Percentiles rank a stretch among this genome's conserved stretches.
Evolutionary conservation across 768 basidiomycete species (phyloP).

Genomic region (Panaeolus cyanescens): DNA sequence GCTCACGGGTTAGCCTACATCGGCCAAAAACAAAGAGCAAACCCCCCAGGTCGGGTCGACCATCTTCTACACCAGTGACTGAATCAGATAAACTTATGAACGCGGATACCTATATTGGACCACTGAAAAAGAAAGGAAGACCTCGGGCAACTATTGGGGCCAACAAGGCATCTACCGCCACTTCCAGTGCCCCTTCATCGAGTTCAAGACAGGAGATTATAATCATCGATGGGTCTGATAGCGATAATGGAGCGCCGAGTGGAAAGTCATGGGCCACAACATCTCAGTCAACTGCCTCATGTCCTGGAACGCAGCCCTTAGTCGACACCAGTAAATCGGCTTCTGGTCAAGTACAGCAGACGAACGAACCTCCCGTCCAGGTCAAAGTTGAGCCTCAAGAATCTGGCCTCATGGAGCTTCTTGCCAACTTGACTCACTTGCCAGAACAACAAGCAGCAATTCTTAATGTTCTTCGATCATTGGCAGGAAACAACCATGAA

Average conservation of each 20-base stretch:
- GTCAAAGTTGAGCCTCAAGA: constrained; percentile 19
- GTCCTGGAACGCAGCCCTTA: constrained; percentile 18
- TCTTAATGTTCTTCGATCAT: constrained; percentile 33
- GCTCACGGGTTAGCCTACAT: constrained; percentile 21
- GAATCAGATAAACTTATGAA: constrained; percentile 45
- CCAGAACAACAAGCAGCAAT: constrained; percentile 31
- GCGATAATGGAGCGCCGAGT: constrained; percentile 14
- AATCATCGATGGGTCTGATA: constrained; percentile 26
- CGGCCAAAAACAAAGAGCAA: constrained; percentile 30
- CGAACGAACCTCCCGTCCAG: constrained; percentile 6
- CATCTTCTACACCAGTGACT: constrained; percentile 33
- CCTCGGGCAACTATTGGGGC: constrained; percentile 26
- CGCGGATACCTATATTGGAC: constrained; percentile 46
- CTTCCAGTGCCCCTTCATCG: constrained; percentile 19
- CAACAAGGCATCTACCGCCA: constrained; percentile 4
- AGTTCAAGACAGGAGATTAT: constrained; percentile 24
- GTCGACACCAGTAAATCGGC: constrained; percentile 22
- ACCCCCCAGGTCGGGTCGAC: constrained; percentile 25
- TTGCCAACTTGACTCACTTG: constrained; percentile 28
- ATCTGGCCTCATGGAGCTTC: constrained; percentile 26
- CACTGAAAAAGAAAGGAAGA: constrained; percentile 46
- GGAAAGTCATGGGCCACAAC: constrained; percentile 4
- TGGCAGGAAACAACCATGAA: constrained; percentile 23
- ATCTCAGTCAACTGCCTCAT: constrained; percentile 7
- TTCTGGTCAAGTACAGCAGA: constrained; percentile 12